These are phyloP conservation scores for Melaleuca quinquenervia DNA, from an alignment of 345 rosid genomes.

Conservation along the genomic window DNA sequence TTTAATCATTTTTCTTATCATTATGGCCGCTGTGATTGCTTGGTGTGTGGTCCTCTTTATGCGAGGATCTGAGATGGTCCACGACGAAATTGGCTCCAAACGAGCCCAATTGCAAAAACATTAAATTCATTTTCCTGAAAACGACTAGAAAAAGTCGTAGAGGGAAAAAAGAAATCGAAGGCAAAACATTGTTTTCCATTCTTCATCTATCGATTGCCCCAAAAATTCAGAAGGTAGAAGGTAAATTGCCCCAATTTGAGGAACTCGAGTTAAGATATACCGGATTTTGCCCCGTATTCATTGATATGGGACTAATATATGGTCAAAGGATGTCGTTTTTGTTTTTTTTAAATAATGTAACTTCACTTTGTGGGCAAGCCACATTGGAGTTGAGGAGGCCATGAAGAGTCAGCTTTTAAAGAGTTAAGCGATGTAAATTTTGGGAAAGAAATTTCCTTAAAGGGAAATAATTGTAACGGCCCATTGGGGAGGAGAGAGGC, in stretches of 20 bases:
- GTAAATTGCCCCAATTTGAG: not conserved
- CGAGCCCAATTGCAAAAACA: not conserved
- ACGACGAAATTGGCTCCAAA: not conserved
- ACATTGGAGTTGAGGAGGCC: no score
- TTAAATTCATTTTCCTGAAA: not conserved
- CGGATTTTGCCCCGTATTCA: not conserved
- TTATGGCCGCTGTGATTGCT: not conserved
- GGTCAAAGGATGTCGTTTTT: not conserved
- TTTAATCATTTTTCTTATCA: no score
- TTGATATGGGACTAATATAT: no score
- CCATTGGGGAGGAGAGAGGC: no score
- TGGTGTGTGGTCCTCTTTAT: not conserved
- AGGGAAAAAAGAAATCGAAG: not conserved
- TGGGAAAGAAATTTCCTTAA: no score
- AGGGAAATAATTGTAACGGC: no score
- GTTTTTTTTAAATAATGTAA: not conserved
- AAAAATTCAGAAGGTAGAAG: not conserved
- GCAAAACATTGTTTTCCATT: not conserved
- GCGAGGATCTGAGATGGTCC: not conserved
- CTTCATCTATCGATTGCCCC: no score
- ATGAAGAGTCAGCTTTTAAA: no score
- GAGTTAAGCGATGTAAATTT: no score
- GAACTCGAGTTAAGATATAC: not conserved
- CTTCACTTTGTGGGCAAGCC: not conserved
- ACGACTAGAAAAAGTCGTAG: not conserved